Percentiles rank a stretch among this genome's conserved stretches.
Evolutionary conservation across 345 rosid species (phyloP).

Genomic region (Balakata baccata): DNA sequence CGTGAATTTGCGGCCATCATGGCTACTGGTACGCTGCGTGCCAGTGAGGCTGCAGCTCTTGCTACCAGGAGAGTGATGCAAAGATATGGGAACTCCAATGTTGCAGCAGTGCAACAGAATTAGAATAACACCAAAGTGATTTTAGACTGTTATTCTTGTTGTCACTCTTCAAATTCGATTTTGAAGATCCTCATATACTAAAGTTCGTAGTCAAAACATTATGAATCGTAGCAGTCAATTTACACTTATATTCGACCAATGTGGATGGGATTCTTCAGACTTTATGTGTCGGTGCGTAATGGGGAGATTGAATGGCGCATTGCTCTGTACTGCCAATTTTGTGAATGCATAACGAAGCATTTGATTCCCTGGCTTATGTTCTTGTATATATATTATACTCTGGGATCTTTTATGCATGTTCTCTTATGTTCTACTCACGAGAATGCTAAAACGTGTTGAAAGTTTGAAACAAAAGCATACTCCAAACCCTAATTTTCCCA

Average conservation of each 20-base stretch:
- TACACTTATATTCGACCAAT: background rate
- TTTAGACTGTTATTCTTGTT: background rate
- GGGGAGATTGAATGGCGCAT: background rate
- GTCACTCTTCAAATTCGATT: background rate
- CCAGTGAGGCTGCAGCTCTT: slow-evolving; percentile 89
- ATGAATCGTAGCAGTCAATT: too few species aligned
- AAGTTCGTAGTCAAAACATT: too few species aligned
- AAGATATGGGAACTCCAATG: slow-evolving; percentile 60
- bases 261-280: background rate
- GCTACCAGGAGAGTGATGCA: slow-evolving; percentile 89
- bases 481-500: too few species aligned
- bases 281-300: background rate
- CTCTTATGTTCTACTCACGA: too few species aligned
- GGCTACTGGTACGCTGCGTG: slow-evolving; percentile 78
- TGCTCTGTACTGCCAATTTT: background rate
- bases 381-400: too few species aligned
- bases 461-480: too few species aligned
- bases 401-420: too few species aligned
- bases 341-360: background rate
- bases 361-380: too few species aligned
- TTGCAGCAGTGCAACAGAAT: slow-evolving; percentile 36
- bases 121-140: slow-evolving; percentile 13
- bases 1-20: slow-evolving; percentile 72
- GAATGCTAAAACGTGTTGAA: too few species aligned
- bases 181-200: background rate